Evolutionary conservation across 73 alveolate species (phyloP).

Genomic region (Tetrahymena thermophila): DNA sequence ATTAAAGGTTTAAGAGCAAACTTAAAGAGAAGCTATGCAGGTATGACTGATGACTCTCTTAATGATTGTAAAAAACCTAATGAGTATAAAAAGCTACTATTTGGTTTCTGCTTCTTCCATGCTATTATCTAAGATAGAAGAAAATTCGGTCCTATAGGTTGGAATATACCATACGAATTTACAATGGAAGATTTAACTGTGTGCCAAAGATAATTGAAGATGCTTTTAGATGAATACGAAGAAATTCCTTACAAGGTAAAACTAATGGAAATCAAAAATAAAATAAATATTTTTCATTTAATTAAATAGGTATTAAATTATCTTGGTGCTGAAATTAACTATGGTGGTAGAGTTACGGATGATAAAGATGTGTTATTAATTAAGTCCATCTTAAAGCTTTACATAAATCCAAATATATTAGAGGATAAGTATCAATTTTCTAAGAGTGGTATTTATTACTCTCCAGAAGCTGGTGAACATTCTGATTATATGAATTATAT

Average conservation of each 20-base stretch:
- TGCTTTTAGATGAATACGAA: constrained; percentile 94
- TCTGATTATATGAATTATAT: constrained; percentile 91
- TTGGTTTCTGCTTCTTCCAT: constrained; percentile 99
- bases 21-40: constrained; percentile 77
- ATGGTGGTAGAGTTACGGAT: constrained; percentile 99
- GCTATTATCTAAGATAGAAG: constrained; percentile 99
- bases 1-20: constrained; percentile 81
- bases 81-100: constrained; percentile 89
- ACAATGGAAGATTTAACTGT: constrained; percentile 98
- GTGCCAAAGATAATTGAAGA: constrained; percentile 90
- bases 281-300: not conserved
- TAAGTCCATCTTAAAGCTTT: constrained; percentile 90
- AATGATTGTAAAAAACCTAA: constrained; percentile 90
- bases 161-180: constrained; percentile 98
- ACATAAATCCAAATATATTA: constrained; percentile 84
- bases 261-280: not conserved
- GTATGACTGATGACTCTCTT: constrained; percentile 34
- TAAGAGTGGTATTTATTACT: constrained; percentile 78
- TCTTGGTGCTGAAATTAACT: constrained; percentile 90
- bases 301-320: constrained; percentile 78
- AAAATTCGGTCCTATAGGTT: constrained; percentile 91
- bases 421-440: constrained; percentile 87
- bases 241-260: constrained; percentile 84
- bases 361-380: constrained; percentile 84
- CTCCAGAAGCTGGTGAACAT: constrained; percentile 94